Conservation (phyloP, 306 rosid species). For the Senna siamea region DNA sequence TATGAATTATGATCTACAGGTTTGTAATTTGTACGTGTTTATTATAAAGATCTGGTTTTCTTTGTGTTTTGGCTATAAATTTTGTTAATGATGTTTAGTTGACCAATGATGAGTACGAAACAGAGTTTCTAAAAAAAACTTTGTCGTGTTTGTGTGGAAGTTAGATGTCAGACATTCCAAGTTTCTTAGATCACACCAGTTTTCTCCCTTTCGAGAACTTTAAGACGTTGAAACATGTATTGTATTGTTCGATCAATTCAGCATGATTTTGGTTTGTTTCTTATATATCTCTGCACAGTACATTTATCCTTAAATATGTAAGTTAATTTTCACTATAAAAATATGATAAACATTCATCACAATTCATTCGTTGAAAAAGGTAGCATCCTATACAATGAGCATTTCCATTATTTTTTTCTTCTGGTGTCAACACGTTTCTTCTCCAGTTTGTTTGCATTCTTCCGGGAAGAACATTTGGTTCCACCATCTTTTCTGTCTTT, state of each 20-base stretch:
- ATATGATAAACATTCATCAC: slow-evolving; percentile 31
- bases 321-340: not conserved
- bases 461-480: slow-evolving; percentile 54
- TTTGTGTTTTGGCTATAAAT: not conserved
- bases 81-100: slow-evolving; percentile 13
- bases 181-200: not conserved
- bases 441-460: slow-evolving; percentile 59
- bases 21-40: not conserved
- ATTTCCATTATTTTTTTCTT: slow-evolving; percentile 54
- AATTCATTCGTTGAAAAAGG: not conserved
- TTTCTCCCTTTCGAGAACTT: not conserved
- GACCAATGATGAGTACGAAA: not conserved
- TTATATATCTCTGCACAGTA: too few species aligned
- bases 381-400: slow-evolving; percentile 38
- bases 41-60: not conserved
- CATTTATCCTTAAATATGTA: not conserved
- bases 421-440: slow-evolving; percentile 61
- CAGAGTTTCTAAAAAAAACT: not conserved
- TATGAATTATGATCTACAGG: slow-evolving; percentile 1
- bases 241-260: too few species aligned
- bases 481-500: slow-evolving; percentile 53
- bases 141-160: not conserved
- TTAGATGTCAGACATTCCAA: not conserved
- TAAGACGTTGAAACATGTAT: too few species aligned
- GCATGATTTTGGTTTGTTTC: too few species aligned